Evolutionary conservation across 371 early-diverging fungal species (phyloP).

Genomic region (Mortierella sp.): DNA sequence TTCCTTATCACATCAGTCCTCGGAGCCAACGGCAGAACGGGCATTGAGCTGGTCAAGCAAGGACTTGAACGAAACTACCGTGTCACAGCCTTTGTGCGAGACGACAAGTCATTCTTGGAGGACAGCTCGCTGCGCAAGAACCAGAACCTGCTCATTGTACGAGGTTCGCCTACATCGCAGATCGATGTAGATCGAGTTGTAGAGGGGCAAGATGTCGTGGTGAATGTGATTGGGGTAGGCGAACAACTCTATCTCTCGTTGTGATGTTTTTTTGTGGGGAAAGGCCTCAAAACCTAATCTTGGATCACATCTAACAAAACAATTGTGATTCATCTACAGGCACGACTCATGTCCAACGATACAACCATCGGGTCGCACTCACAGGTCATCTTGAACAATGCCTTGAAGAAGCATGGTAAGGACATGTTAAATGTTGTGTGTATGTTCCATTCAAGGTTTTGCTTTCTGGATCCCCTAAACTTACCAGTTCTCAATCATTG

Average conservation of each 20-base stretch:
- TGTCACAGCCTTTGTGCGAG: constrained; percentile 51
- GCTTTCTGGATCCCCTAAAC: too few species aligned
- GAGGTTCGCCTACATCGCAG: constrained; percentile 45
- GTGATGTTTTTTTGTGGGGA: background rate
- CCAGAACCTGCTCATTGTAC: constrained; percentile 44
- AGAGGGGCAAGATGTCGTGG: constrained; percentile 47
- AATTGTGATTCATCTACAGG: constrained; percentile 7
- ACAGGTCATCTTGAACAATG: constrained; percentile 50
- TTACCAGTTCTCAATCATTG: too few species aligned
- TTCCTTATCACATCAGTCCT: constrained; percentile 22
- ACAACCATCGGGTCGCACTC: constrained; percentile 45
- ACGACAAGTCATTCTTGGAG: constrained; percentile 39
- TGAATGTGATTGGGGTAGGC: constrained; percentile 50
- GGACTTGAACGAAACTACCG: constrained; percentile 49
- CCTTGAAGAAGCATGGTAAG: constrained; percentile 50
- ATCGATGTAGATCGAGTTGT: constrained; percentile 44
- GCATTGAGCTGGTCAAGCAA: constrained; percentile 43
- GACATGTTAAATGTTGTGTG: background rate
- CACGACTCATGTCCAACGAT: constrained; percentile 45
- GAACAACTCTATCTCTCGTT: background rate
- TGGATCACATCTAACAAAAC: too few species aligned
- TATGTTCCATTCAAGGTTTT: background rate
- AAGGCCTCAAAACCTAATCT: background rate
- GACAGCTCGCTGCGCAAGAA: constrained; percentile 45
- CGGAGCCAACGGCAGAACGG: constrained; percentile 49